Evolutionary conservation across 495 filamentous ascomycete genomes (phyloP), one percentile per base, ranked within the genome.

Genomic region (Oleoguttula mirabilis): DNA sequence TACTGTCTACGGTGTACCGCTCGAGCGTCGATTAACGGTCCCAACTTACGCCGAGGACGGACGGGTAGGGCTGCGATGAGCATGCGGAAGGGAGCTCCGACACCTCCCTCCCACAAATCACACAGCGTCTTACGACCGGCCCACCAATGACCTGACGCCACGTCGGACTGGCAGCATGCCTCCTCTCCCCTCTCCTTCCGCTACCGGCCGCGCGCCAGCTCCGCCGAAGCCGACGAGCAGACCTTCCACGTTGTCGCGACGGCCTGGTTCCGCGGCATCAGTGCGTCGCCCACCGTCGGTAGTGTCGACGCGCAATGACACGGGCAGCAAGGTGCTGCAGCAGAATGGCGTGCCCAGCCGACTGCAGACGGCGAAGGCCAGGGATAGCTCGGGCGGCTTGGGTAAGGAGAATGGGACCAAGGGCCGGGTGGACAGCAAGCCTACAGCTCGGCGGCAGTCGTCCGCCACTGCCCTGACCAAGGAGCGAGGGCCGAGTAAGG

Each of bases 401-500:
- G 43, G 42, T 21, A 52, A 43, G 36, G 49, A 47, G 33, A 30
- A 36, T n/a, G 36, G 36, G 3, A 23, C 16, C 22, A 32, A 32
- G 10, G 19, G 12, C 12, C 36, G 22, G 45, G 14, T 16, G 8
- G 44, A 17, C 20, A 28, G 16, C 14, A 37, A 25, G 21, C 30
- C 28, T n/a, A 39, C 14, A 11, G 7, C 32, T 4, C 39, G 42
- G 30, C 34, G 47, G 15, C 32, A 45, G 24, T 45, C 47, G 22
- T 34, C 36, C 8, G 41, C 41, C 4, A 32, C 10, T 11, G 8
- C 22, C 2, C n/a, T 41, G 34, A 22, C 2, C 14, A 24, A 32
- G 23, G 48, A 47, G 17, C 47, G 47, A 43, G 8, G 10, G 32
- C 46, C 51, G 12, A 54, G 43, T 21, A 56, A 56, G 31, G 48